Evolutionary conservation across 176 grass and related monocot genomes (phyloP).

Genomic region (Oryza punctata): DNA sequence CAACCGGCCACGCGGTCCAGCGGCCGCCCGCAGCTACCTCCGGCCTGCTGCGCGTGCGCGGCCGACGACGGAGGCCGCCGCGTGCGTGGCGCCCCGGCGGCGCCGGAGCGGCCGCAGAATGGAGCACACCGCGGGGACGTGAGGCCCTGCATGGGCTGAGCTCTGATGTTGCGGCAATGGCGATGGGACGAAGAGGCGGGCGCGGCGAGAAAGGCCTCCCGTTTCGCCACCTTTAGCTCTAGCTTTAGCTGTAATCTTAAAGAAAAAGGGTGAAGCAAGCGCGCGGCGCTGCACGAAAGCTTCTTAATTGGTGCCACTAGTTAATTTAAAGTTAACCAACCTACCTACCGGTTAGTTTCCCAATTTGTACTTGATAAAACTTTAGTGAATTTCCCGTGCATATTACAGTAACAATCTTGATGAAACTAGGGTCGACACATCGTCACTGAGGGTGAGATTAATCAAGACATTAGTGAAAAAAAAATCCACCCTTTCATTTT

Average conservation of each 20-base stretch:
- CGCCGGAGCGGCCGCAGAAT: slow-evolving; percentile 35
- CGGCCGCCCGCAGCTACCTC: slow-evolving; percentile 38
- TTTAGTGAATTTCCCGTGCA: not conserved
- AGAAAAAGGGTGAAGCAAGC: not conserved
- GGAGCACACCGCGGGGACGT: slow-evolving; percentile 25
- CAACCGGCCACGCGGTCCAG: slow-evolving; percentile 65
- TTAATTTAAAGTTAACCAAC: slow-evolving; percentile 12
- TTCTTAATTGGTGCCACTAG: slow-evolving; percentile 43
- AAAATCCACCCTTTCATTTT: not conserved
- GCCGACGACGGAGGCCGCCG: slow-evolving; percentile 26
- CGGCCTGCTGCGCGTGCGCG: not conserved
- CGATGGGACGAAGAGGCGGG: not conserved
- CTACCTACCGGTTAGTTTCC: slow-evolving; percentile 17
- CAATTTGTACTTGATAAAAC: slow-evolving; percentile 27
- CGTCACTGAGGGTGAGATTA: not conserved
- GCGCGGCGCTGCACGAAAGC: slow-evolving; percentile 3
- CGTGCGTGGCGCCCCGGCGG: not conserved
- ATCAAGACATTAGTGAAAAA: not conserved
- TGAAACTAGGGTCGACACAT: not conserved
- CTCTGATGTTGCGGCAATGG: not conserved
- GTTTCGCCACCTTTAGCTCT: slow-evolving; percentile 9
- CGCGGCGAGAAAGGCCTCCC: not conserved
- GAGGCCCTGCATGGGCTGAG: slow-evolving; percentile 39
- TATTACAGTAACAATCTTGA: not conserved
- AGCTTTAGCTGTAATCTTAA: slow-evolving; percentile 11